Evolutionary conservation across 2,329 filamentous ascomycete species (phyloP), one percentile per base, ranked within the genome.

Genomic region (Monilinia fructigena): DNA sequence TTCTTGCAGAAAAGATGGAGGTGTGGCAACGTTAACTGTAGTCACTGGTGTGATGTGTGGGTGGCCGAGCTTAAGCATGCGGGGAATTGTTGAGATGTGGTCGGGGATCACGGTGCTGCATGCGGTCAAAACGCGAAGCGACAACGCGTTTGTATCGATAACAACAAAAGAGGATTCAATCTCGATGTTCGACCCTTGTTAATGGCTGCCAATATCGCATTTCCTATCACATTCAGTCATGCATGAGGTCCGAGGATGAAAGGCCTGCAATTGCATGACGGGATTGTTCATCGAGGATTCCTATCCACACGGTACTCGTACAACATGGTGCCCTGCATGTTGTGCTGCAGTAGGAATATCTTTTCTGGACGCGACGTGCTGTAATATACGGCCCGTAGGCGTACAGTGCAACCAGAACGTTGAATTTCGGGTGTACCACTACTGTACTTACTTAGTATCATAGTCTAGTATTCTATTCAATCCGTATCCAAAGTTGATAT

Each of bases 1-100:
- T 61, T 61, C 58, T 50, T 61, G 58, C 58, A 61, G 58, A 61
- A 61, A 61, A 61, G 45, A 61, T 61, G 58, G 58, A 38, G 45
- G 45, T 60, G 58, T n/a, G 56, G 40, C 7, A 35, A 35, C 31
- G 31, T 35, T 35, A 35, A 35, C 31, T 35, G 31, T 35, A 35
- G 31, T 35, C 31, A 35, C 31, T 35, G 26, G 38, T 58, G 23
- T 31, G 26, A 8, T 40, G 55, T 35, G 38, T 58, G 55, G 55
- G 12, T n/a, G 5, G 55, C 7, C 55, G n/a, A 16, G 56, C 4
- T 6, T 38, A 31, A n/a, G 56, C 4, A 6, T 20, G 20, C 11
- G 14, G 18, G 10, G 18, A 23, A n/a, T 31, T 18, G 45, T 47
- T 26, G n/a, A 35, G 26, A 31, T 31, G 56, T 59, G 56, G 42